These are phyloP conservation scores for Venturia nashicola DNA, from an alignment of 2,329 filamentous ascomycete species.

Conservation along the genomic window DNA sequence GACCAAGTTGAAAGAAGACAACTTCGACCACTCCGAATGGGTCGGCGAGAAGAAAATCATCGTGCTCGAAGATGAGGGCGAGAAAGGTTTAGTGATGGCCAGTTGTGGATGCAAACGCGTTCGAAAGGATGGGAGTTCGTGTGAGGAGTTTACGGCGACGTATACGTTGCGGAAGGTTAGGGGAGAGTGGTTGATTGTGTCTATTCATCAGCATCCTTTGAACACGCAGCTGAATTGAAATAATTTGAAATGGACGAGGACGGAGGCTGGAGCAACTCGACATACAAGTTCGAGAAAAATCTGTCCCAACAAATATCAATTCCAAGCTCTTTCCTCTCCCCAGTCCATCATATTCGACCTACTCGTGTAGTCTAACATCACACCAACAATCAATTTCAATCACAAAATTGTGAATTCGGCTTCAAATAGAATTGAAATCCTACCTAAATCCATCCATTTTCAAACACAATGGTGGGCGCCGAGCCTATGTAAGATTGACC, in stretches of 20 bases:
- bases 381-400: background rate
- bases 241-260: background rate
- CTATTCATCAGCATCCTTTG: conserved; percentile 4
- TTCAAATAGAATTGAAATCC: background rate
- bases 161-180: conserved; percentile 1
- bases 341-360: too few relatives aligned
- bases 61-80: background rate
- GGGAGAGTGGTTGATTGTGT: conserved; percentile 3
- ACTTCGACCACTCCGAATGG: conserved; percentile 6
- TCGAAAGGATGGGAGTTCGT: background rate
- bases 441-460: background rate
- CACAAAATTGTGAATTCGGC: background rate
- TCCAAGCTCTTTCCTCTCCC: background rate
- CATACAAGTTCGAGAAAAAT: background rate
- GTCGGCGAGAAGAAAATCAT: background rate
- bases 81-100: background rate
- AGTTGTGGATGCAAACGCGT: background rate
- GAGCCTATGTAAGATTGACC: background rate
- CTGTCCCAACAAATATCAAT: background rate
- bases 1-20: background rate
- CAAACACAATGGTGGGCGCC: background rate
- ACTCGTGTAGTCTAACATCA: too few relatives aligned
- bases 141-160: conserved; percentile 2
- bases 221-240: background rate
- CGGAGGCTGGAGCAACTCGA: background rate